Evolutionary conservation across 176 grass and related monocot species (phyloP), one percentile per base, ranked within the genome.

Genomic region (Musa itinerans): DNA sequence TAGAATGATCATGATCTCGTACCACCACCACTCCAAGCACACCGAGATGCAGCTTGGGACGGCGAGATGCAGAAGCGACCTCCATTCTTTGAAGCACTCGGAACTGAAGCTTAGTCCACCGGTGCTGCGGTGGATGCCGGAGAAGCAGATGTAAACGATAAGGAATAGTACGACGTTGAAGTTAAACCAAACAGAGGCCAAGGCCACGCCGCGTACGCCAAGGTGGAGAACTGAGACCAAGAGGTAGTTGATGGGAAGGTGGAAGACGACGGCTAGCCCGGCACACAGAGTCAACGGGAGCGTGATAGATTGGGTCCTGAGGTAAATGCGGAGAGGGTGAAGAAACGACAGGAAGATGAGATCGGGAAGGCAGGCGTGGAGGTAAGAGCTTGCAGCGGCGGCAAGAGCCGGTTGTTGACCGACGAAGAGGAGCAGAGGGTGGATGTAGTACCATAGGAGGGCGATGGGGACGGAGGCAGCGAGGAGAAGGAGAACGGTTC

Each of bases 1-100:
- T 19, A 98, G 88, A 8, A 98, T 84, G 63, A 98, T 93, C 90
- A 98, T 93, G 81, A 98, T 93, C 74, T 98, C 94, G 75, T 98
- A 98, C 94, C 94, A 98, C 94, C 94, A 98, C 94, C 94, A 98
- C 80, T 98, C 94, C 12, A 98, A 86, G 77, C 94, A 98, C 10
- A 98, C 90, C 76, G 87, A 85, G n/a, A 82, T 75, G 29, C 83
- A 83, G 79, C 94, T 98, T 24, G 89, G 90, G 20, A 82, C 29
- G 23, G 94, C 76, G 20, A 98, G 80, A 72, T 63, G 15, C 26
- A 77, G 80, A 29, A 98, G 78, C 54, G 88, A 58, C 11, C 65
- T 57, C 94, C 90, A 98, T 19, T 80, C 79, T 78, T 78, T 87
- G 73, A 98, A 83, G 63, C 87, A 53, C 17, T 86, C 82, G 16